Percentiles rank a stretch among this genome's conserved stretches.
Evolutionary conservation across 2,329 filamentous ascomycete genomes (phyloP).

Genomic region (Zalaria obscura): DNA sequence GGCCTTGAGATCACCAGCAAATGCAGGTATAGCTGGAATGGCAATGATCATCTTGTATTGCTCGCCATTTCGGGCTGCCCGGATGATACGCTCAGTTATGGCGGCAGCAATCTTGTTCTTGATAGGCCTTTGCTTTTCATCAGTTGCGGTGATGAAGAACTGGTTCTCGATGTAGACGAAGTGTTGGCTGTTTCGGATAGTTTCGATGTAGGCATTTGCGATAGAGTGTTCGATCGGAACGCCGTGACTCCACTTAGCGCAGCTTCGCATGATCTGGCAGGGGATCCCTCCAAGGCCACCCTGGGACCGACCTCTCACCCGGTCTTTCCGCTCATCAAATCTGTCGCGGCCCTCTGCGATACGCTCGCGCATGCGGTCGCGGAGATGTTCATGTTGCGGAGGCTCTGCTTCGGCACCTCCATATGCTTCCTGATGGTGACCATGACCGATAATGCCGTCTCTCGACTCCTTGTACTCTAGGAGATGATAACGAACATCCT

Average conservation of each 20-base stretch:
- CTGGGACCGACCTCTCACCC: constrained; percentile 9
- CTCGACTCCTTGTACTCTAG: constrained; percentile 21
- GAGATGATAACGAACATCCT: constrained; percentile 29
- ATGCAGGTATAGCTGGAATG: constrained; percentile 70
- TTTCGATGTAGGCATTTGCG: constrained; percentile 74
- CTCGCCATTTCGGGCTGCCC: constrained; percentile 50
- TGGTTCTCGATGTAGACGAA: constrained; percentile 63
- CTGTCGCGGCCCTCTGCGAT: constrained; percentile 11
- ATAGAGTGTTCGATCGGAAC: constrained; percentile 61
- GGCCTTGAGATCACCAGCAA: constrained; percentile 63
- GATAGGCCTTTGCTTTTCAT: constrained; percentile 54
- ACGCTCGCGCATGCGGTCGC: constrained; percentile 15
- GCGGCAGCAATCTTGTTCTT: constrained; percentile 66
- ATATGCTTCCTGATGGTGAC: constrained; percentile 12
- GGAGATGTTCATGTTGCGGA: constrained; percentile 15
- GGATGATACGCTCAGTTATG: constrained; percentile 63
- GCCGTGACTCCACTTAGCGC: constrained; percentile 46
- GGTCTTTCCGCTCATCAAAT: constrained; percentile 12
- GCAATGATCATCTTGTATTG: constrained; percentile 62
- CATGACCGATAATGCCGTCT: constrained; percentile 18
- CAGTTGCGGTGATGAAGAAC: constrained; percentile 78
- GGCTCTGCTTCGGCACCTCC: constrained; percentile 10
- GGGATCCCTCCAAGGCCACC: constrained; percentile 11
- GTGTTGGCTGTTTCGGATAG: constrained; percentile 75
- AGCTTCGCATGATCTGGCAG: constrained; percentile 63